phyloP scores from a whole-genome alignment of 805 yeast genomes.

The Scheffersomyces spartinae region DNA sequence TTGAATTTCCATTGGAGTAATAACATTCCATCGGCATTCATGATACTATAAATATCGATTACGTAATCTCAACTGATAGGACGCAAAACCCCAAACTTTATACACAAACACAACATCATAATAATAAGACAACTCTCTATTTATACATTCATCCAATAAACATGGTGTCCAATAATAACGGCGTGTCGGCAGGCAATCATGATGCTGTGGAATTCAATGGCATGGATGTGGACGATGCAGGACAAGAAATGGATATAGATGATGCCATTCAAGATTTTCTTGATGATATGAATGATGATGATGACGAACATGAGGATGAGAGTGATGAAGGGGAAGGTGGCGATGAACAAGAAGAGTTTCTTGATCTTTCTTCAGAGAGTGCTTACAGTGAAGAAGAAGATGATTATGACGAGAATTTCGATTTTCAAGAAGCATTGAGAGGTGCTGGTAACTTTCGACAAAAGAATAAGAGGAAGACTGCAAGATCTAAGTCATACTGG shows the following conservation, averaged over 20 bases:
- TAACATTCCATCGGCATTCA: too few species aligned
- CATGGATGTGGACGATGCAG: not conserved
- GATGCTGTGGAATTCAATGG: too few species aligned
- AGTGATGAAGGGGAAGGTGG: conserved; percentile 1
- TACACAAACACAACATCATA: too few species aligned
- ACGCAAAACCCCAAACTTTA: too few species aligned
- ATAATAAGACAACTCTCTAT: too few species aligned
- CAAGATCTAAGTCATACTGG: conserved; percentile 24
- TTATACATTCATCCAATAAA: too few species aligned
- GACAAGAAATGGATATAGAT: conserved; percentile 2
- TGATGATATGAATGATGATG: conserved; percentile 3
- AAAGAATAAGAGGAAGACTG: conserved; percentile 25
- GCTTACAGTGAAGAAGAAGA: conserved; percentile 8
- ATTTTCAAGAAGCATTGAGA: conserved; percentile 51
- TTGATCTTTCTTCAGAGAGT: conserved; percentile 2
- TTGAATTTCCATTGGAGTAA: too few species aligned
- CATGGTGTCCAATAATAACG: too few species aligned
- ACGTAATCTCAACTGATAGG: too few species aligned
- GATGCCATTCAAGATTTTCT: too few species aligned
- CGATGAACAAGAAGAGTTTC: conserved; percentile 1
- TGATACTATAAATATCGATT: too few species aligned
- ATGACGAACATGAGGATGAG: conserved; percentile 3
- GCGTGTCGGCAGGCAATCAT: too few species aligned
- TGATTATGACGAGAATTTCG: conserved; percentile 7
- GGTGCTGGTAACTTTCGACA: conserved; percentile 55